These are phyloP conservation scores for Salix purpurea DNA, from an alignment of 345 rosid species.

Conservation along the genomic window DNA sequence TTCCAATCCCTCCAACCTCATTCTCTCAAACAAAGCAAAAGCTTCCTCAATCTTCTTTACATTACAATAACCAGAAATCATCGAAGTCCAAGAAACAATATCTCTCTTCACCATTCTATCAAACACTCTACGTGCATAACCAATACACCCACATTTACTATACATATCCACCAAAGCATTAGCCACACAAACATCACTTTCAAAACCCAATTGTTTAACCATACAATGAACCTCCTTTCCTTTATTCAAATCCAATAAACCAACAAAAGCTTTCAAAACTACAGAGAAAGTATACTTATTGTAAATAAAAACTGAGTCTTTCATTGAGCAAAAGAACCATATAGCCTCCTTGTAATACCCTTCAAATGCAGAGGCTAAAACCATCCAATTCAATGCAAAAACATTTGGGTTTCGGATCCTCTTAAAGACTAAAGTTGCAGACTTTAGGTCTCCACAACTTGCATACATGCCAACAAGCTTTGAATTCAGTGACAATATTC, in stretches of 20 bases:
- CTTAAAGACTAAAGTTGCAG: constrained; percentile 26
- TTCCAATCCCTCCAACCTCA: constrained; percentile 41
- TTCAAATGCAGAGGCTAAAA: constrained; percentile 32
- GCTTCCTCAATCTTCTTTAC: constrained; percentile 30
- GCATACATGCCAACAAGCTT: constrained; percentile 45
- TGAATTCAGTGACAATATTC: constrained; percentile 19
- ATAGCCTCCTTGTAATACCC: constrained; percentile 36
- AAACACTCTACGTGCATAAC: constrained; percentile 37
- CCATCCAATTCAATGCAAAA: constrained; percentile 49
- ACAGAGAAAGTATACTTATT: constrained; percentile 43
- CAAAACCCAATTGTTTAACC: constrained; percentile 23
- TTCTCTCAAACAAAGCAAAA: constrained; percentile 29
- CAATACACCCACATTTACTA: constrained; percentile 29
- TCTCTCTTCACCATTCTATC: constrained; percentile 32
- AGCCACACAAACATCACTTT: constrained; percentile 22
- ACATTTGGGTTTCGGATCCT: constrained; percentile 27
- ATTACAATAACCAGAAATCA: constrained; percentile 46
- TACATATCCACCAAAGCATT: constrained; percentile 46
- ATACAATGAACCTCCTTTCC: constrained; percentile 40
- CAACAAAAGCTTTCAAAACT: constrained; percentile 46
- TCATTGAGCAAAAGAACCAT: constrained; percentile 36
- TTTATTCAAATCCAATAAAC: constrained; percentile 39
- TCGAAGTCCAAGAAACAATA: constrained; percentile 47
- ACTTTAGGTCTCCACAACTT: constrained; percentile 34
- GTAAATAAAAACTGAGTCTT: constrained; percentile 14